A percentile compares a stretch with the other conserved stretches of the same genome.
These are phyloP conservation scores for Talaromyces stipitatus DNA, from an alignment of 495 filamentous ascomycete species.

Conservation along the genomic window DNA sequence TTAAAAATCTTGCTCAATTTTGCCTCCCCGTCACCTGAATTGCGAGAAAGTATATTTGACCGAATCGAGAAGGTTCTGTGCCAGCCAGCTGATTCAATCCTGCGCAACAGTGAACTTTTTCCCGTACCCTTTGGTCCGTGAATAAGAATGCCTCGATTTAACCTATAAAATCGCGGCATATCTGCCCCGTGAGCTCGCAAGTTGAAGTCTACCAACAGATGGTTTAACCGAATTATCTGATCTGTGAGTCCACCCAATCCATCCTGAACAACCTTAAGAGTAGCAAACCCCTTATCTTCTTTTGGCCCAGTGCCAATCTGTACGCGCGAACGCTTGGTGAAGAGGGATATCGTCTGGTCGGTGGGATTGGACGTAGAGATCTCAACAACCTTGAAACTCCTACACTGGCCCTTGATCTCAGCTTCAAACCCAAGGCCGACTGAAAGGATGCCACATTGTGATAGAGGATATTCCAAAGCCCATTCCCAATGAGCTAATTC, in stretches of 20 bases:
- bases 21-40: constrained; percentile 33
- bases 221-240: constrained; percentile 59
- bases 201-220: constrained; percentile 54
- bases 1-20: constrained; percentile 64
- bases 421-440: constrained; percentile 38
- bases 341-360: constrained; percentile 28
- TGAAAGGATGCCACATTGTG: constrained; percentile 36
- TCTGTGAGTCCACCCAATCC: constrained; percentile 56
- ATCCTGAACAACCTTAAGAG: constrained; percentile 18
- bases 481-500: constrained; percentile 58
- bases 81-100: constrained; percentile 63
- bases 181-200: constrained; percentile 17
- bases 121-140: constrained; percentile 80
- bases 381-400: constrained; percentile 33
- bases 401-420: constrained; percentile 38
- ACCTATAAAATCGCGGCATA: constrained; percentile 37
- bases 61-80: constrained; percentile 55
- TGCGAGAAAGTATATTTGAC: constrained; percentile 41
- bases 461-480: constrained; percentile 49
- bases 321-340: constrained; percentile 25
- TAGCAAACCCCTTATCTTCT: constrained; percentile 4
- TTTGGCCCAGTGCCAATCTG: constrained; percentile 21
- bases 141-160: constrained; percentile 56
- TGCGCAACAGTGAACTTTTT: constrained; percentile 63
- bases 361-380: constrained; percentile 21